Evolutionary conservation across 805 yeast species (phyloP).

Genomic region (Saccharomycopsis olivae): DNA sequence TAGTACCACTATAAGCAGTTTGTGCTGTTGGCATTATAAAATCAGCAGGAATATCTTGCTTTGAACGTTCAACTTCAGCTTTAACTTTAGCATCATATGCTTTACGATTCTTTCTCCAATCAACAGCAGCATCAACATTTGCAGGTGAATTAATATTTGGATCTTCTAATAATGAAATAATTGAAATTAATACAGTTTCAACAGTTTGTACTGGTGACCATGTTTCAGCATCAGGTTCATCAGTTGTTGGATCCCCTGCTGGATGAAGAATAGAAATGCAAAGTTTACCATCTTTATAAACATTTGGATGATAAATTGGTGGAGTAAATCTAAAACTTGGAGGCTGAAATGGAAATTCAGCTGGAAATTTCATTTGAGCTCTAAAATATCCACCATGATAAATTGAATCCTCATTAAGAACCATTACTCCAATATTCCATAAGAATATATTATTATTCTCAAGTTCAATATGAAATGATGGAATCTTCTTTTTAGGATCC

Average conservation of each 20-base stretch:
- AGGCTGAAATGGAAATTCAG: conserved; percentile 85
- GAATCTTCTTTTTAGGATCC: conserved; percentile 77
- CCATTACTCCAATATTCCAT: conserved; percentile 89
- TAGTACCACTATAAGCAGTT: conserved; percentile 38
- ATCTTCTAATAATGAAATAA: conserved; percentile 83
- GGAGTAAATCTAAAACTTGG: conserved; percentile 91
- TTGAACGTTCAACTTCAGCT: conserved; percentile 75
- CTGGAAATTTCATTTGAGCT: conserved; percentile 90
- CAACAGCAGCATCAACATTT: conserved; percentile 90
- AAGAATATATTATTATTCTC: conserved; percentile 52
- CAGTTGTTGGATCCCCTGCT: conserved; percentile 82
- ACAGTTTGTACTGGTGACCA: conserved; percentile 94
- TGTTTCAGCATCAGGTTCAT: conserved; percentile 87
- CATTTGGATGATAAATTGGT: conserved; percentile 90
- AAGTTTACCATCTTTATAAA: conserved; percentile 83
- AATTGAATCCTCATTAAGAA: conserved; percentile 76
- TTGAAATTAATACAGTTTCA: conserved; percentile 80
- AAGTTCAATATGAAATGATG: conserved; percentile 58
- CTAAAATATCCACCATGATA: conserved; percentile 92
- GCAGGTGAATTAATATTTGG: conserved; percentile 94
- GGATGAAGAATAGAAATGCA: conserved; percentile 90
- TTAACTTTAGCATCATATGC: conserved; percentile 65
- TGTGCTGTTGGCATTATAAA: conserved; percentile 71
- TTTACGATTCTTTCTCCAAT: conserved; percentile 73
- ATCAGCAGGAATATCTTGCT: conserved; percentile 78